Base-by-base conservation (phyloP, 306 rosid species). In the Trifolium dubium region DNA sequence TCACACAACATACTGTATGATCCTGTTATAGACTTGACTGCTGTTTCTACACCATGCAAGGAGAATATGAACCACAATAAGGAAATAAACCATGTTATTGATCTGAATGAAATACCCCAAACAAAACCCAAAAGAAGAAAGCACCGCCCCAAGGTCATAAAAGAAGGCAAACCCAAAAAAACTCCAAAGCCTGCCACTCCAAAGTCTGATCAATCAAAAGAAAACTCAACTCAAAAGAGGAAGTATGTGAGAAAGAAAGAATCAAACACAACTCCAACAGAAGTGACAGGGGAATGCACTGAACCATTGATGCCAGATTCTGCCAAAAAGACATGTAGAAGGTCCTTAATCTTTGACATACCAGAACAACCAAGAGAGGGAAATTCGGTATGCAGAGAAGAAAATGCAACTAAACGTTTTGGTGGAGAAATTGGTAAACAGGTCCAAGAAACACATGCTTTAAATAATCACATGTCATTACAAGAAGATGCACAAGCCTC, bases 61-160 rank as follows among this genome's bases (percentile, higher is more conserved):
- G 87, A 85, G 83, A 83, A 67, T 60, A 76, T 77, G 64, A 81
- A 66, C 75, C 72, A 71, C 51, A 72, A 72, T 46, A 72, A 84
- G 79, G 89, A 79, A 67, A 77, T 76, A 65, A 63, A 58, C 71
- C 67, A 71, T 8, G 74, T 1, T 41, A 72, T 88, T 55, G 85
- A 85, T 77, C 79, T 85, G 44, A 89, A 85, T 64, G 73, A 76
- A 73, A 83, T 80, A 15, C 87, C 91, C 13, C 82, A 69, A 65
- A 67, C 43, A 49, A 95, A 81, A 86, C 83, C 81, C 65, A 88
- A 69, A 64, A 85, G 92, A 54, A 90, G 67, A 80, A 95, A 87
- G 81, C 97, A 95, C 80, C 83, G 99, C 65, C 96, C 99, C 44
- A 95, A 90, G 89, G 99, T 95, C 80, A 60, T 95, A 70, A 80